A percentile compares a stretch with the other conserved stretches of the same genome.
Conservation (phyloP, 1,139 yeast genomes). For the Pneumocystis murina region DNA sequence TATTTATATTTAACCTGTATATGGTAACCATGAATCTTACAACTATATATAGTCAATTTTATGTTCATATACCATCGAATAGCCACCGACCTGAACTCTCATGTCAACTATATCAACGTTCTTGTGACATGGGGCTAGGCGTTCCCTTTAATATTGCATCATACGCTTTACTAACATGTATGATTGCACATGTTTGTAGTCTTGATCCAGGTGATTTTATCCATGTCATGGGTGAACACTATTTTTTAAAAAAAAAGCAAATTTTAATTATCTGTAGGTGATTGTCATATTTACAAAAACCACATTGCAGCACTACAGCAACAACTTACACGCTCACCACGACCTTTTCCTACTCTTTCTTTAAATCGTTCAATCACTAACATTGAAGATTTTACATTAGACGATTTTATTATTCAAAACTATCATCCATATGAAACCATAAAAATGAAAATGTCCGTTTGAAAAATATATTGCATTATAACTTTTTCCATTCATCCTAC, state of each 20-base stretch:
- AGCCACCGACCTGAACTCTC: slow-evolving; percentile 50
- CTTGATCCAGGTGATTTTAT: slow-evolving; percentile 91
- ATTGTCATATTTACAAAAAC: slow-evolving; percentile 84
- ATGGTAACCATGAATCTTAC: neutral
- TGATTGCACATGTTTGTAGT: slow-evolving; percentile 89
- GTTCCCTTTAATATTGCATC: slow-evolving; percentile 97
- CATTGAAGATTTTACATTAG: slow-evolving; percentile 78
- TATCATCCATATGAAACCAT: slow-evolving; percentile 74
- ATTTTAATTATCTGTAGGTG: slow-evolving; percentile 22
- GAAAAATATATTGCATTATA: slow-evolving; percentile 5
- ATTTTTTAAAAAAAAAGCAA: neutral
- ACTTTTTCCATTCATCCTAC: neutral
- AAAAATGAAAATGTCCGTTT: slow-evolving; percentile 70
- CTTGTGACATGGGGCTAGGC: slow-evolving; percentile 99
- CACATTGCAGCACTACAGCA: slow-evolving; percentile 80
- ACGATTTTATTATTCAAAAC: slow-evolving; percentile 66
- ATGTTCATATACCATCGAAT: slow-evolving; percentile 57
- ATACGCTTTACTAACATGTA: slow-evolving; percentile 75
- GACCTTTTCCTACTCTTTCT: slow-evolving; percentile 58
- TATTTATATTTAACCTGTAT: neutral
- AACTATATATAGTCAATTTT: slow-evolving; percentile 47
- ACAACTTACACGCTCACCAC: slow-evolving; percentile 63
- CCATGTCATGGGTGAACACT: slow-evolving; percentile 60
- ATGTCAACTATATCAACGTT: slow-evolving; percentile 83
- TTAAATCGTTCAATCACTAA: slow-evolving; percentile 46